These are phyloP conservation scores for Chaetomium tenue DNA, from an alignment of 495 filamentous ascomycete genomes.

Conservation along the genomic window DNA sequence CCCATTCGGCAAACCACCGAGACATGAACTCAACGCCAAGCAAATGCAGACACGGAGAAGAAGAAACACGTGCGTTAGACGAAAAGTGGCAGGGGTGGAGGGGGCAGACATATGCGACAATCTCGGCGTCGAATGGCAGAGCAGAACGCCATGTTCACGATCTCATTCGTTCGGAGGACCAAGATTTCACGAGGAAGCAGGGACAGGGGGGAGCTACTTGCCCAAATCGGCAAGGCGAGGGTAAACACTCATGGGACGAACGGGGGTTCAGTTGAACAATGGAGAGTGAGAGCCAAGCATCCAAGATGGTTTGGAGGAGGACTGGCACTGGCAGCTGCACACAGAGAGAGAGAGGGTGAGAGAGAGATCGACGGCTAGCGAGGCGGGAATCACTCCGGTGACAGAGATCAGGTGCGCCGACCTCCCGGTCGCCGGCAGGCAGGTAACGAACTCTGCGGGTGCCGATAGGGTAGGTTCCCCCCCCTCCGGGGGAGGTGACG, in stretches of 20 bases:
- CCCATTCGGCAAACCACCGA: neutral
- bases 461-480: neutral
- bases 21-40: neutral
- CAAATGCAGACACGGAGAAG: neutral
- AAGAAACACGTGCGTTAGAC: neutral
- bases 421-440: too few relatives aligned
- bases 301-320: too few relatives aligned
- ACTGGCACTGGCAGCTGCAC: too few relatives aligned
- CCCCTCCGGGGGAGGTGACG: neutral
- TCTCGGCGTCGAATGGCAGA: neutral
- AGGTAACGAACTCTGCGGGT: neutral
- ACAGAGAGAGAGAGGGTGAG: too few relatives aligned
- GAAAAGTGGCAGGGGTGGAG: neutral
- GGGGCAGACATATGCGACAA: neutral
- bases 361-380: neutral
- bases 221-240: neutral
- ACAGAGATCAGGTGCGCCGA: neutral
- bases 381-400: neutral
- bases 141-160: neutral
- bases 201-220: neutral
- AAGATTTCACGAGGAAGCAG: neutral
- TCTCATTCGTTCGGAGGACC: constrained; percentile 1
- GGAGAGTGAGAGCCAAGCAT: too few relatives aligned
- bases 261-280: too few relatives aligned
- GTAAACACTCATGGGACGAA: neutral